Evolutionary conservation across 345 rosid genomes (phyloP).

Genomic region (Citrus reticulata): DNA sequence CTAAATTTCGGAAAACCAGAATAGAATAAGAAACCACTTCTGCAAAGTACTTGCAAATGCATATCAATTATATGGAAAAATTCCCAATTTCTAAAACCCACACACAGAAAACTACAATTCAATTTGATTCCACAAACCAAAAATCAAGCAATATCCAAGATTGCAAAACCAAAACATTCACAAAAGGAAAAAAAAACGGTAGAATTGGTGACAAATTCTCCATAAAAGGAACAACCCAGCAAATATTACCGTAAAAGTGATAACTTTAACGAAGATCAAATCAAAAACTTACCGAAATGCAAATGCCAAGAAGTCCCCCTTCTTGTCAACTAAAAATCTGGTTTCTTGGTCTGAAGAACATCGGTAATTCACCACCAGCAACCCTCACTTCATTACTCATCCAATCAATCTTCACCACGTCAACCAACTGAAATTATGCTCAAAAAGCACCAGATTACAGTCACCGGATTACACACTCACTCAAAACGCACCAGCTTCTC

Average conservation of each 20-base stretch:
- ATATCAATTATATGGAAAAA: not conserved
- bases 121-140: not conserved
- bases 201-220: not conserved
- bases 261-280: not conserved
- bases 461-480: conserved; percentile 2
- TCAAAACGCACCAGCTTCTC: not conserved
- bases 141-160: conserved; percentile 3
- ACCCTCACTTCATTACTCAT: conserved; percentile 2
- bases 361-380: conserved; percentile 1
- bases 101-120: not conserved
- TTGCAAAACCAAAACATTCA: conserved; percentile 6
- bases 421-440: not conserved
- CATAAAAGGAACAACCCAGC: not conserved
- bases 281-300: conserved; percentile 31
- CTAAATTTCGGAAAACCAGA: not conserved
- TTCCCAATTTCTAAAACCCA: not conserved
- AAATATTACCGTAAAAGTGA: not conserved
- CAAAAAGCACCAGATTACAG: conserved; percentile 1
- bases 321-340: conserved; percentile 16
- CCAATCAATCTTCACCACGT: not conserved
- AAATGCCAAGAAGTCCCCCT: conserved; percentile 34
- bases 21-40: not conserved
- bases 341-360: conserved; percentile 14
- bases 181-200: not conserved
- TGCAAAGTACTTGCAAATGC: not conserved